Evolutionary conservation across 164 flowering plant genomes (phyloP), one percentile per base, ranked within the genome.

Genomic region (Aristolochia contorta): DNA sequence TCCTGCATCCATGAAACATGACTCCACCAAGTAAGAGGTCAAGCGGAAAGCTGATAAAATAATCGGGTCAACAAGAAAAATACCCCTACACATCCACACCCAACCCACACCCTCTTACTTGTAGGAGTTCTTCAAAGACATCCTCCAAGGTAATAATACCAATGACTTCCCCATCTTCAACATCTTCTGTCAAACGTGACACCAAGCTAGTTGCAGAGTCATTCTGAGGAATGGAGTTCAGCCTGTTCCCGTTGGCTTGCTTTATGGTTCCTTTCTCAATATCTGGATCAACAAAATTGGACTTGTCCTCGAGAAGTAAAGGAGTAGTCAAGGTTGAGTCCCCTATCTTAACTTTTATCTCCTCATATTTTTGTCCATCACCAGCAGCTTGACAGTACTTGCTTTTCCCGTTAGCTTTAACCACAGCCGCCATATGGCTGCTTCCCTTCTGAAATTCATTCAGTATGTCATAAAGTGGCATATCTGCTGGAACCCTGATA

Each of bases 341-440:
- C 51, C 61, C 65, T 47, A 24, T 41, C 12, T 10, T 18, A 12
- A 24, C 58, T 62, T 58, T 73, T 47, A 50, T 72, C 30, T 75
- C 83, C 48, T 77, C 78, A 45, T 59, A 15, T 50, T 72, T 79
- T 62, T 77, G 85, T 64, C 63, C 84, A 69, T 77, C 81, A 53
- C 52, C 55, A 16, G 33, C 48, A 4, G 67, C 59, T 55, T 75
- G 74, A 62, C 68, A 73, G 20, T 70, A 78, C 57, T 55, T 69
- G 58, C 27, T 67, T 71, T 68, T 78, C 52, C 72, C 79, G 71
- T 83, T 89, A 52, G 79, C 56, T 76, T 80, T 93, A 74, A 90
- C 95, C 16, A 93, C 99, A 74, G 99, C 99, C 21, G 99, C 99
- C 99, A 93, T 86, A 72, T 93, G 99, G 76, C 99, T 93, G 72